Evolutionary conservation across 148 eudicot genomes (phyloP).

Genomic region (Gaultheria prostrata): DNA sequence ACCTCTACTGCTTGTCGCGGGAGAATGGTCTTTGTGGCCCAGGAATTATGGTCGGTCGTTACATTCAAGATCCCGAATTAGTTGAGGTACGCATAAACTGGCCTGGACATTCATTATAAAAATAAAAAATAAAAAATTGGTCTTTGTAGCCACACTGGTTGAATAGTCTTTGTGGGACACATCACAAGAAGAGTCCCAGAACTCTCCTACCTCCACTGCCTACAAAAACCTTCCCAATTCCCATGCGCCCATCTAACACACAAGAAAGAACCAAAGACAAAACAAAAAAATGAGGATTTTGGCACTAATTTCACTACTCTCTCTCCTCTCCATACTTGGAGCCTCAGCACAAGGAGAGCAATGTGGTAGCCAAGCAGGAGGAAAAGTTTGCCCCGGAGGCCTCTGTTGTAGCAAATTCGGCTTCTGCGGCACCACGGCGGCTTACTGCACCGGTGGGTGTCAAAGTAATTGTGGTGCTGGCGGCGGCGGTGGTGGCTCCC

Average conservation of each 20-base stretch:
- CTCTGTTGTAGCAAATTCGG: slow-evolving; percentile 19
- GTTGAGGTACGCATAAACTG: too few species aligned
- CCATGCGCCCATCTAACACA: not conserved
- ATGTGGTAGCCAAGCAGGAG: slow-evolving; percentile 21
- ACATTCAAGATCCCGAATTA: too few species aligned
- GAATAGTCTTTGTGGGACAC: not conserved
- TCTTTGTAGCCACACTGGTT: too few species aligned
- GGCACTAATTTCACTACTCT: not conserved
- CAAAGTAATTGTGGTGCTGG: not conserved
- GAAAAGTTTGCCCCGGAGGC: not conserved
- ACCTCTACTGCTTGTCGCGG: too few species aligned
- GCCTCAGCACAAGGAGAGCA: not conserved
- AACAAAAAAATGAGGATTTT: not conserved
- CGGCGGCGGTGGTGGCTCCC: not conserved
- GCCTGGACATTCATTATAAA: too few species aligned
- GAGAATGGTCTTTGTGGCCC: too few species aligned
- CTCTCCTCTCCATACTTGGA: not conserved
- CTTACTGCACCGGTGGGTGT: not conserved
- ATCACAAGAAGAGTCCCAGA: not conserved
- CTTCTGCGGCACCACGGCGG: slow-evolving; percentile 10
- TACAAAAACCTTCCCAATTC: not conserved
- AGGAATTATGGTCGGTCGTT: too few species aligned
- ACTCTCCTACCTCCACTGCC: not conserved
- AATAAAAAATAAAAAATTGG: too few species aligned
- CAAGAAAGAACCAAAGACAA: not conserved